phyloP scores from a whole-genome alignment of 2,329 filamentous ascomycete species.

The Shiraia bambusicola region DNA sequence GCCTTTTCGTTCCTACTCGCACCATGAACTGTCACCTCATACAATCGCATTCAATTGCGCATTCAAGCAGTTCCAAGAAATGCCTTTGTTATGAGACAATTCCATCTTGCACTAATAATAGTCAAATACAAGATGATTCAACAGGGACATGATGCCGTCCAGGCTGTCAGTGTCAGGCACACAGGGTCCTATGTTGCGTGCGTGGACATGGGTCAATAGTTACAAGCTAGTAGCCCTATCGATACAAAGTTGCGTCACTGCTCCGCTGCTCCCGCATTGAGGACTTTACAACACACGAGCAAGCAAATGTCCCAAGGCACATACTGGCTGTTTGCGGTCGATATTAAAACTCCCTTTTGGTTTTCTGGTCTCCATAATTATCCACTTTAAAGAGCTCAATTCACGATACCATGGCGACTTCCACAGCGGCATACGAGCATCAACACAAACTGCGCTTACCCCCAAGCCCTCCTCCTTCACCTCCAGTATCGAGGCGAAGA shows the following conservation, averaged over 20 bases:
- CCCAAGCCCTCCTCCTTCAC: conserved; percentile 33
- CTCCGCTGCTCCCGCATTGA: conserved; percentile 8
- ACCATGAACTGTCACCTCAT: too few species aligned
- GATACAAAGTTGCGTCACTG: conserved; percentile 15
- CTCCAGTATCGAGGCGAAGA: conserved; percentile 20
- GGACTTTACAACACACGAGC: background rate
- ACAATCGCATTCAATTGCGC: too few species aligned
- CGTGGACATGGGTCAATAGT: conserved; percentile 10
- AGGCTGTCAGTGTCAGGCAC: too few species aligned
- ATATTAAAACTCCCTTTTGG: too few species aligned
- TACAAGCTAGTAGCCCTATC: conserved; percentile 13
- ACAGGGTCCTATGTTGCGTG: too few species aligned
- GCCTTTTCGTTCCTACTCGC: too few species aligned
- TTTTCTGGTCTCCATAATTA: too few species aligned
- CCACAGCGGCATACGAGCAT: conserved; percentile 15
- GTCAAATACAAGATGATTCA: too few species aligned
- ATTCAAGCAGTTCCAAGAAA: too few species aligned
- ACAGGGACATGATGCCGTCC: too few species aligned
- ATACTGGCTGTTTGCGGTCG: too few species aligned
- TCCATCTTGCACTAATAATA: conserved; percentile 4
- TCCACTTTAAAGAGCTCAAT: too few species aligned
- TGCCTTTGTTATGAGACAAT: background rate
- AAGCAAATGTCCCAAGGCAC: background rate
- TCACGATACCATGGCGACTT: conserved; percentile 12
- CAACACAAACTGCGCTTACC: conserved; percentile 17